Evolutionary conservation across 2,329 filamentous ascomycete genomes (phyloP), one percentile per base, ranked within the genome.

Genomic region (Paecilomyces variotii): DNA sequence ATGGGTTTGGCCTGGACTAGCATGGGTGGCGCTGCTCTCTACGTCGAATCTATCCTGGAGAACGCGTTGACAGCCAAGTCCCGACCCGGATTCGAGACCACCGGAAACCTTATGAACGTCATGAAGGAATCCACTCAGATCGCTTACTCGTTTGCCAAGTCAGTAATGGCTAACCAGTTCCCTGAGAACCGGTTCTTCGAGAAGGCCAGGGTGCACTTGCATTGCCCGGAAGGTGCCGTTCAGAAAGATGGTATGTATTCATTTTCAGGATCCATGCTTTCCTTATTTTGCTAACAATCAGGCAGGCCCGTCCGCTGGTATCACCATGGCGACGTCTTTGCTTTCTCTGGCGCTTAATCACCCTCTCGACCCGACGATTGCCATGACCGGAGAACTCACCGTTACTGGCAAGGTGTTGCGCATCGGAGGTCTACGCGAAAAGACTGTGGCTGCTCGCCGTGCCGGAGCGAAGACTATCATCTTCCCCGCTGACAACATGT

Each of bases 1-100:
- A 97, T 99, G 94, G 94, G 94, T 64, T 84, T 99, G 56, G 94
- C 94, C 6, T 99, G 94, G 94, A 99, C 95, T 6, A 90, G 91
- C 70, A 91, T 99, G 84, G 94, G 94, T 61, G 94, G 94, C 60
- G 91, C 94, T 3, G 94, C 94, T 56, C 87, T 99, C 72, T 99
- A 99, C 75, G 90, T 99, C 59, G 94, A 99, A 76, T 95, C 92
- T 1, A 97, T 99, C 62, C 79, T 99, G 56, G 92, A 99, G 72
- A 89, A 87, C 60, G 85, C 89, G 0, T 82, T 97, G 54, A 85
- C 85, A 10, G 82, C 87, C 28, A 82, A 83, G 59, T 93, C 90
- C 27, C 83, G 88, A 19, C 88, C 93, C 5, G 85, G 88, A 19
- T 80, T 99, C 51, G 90, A 96, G 70, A 91, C 92, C 60, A 99